Percentiles rank a stretch among this genome's conserved stretches.
Conservation (phyloP, 768 basidiomycete species). For the Porpolomopsis calyptriformis region DNA sequence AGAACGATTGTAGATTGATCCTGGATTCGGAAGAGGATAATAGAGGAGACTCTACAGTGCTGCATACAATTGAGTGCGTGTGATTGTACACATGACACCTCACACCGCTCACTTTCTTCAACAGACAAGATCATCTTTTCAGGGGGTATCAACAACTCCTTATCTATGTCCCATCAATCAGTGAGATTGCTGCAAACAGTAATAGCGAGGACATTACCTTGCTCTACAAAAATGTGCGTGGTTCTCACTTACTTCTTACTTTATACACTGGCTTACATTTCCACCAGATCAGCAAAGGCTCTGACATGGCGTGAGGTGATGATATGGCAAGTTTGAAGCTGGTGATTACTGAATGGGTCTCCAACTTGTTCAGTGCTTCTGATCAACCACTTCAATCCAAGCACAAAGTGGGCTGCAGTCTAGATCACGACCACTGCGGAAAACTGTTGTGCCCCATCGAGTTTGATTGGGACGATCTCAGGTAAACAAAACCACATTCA, state of each 20-base stretch:
- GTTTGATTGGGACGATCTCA: conserved; percentile 12
- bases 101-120: too few species aligned
- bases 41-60: too few species aligned
- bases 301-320: conserved; percentile 8
- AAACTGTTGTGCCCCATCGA: conserved; percentile 13
- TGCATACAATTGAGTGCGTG: too few species aligned
- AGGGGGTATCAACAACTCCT: too few species aligned
- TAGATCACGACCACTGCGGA: conserved; percentile 12
- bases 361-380: not conserved
- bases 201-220: too few species aligned
- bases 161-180: too few species aligned
- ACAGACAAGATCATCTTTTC: too few species aligned
- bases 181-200: too few species aligned
- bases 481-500: conserved; percentile 5
- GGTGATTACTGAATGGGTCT: conserved; percentile 7
- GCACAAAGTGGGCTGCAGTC: conserved; percentile 10
- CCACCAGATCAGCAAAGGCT: conserved; percentile 2
- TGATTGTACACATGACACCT: too few species aligned
- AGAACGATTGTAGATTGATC: too few species aligned
- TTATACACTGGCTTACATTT: not conserved
- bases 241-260: not conserved
- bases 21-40: too few species aligned
- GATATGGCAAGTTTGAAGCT: conserved; percentile 7
- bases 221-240: not conserved
- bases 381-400: not conserved